Conservation (phyloP, 345 rosid species). For the Salix viminalis region DNA sequence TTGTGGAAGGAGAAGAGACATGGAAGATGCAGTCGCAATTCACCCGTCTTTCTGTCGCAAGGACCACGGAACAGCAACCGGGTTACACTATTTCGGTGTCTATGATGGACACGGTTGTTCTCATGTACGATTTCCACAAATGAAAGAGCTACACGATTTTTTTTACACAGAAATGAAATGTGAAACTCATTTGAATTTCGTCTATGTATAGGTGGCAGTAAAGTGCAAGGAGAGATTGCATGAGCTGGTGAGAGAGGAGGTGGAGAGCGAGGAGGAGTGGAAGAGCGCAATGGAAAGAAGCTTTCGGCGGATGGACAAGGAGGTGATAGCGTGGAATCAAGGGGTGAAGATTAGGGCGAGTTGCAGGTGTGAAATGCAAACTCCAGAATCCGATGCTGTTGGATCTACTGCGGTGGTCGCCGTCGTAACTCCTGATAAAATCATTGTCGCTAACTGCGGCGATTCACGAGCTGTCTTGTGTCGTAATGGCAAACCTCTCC, state of each 20-base stretch:
- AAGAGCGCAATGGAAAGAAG: conserved; percentile 52
- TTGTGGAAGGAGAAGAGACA: conserved; percentile 79
- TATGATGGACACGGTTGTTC: conserved; percentile 83
- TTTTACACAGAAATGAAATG: background rate
- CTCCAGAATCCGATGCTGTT: conserved; percentile 63
- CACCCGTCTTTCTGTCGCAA: conserved; percentile 44
- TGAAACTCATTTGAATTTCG: background rate
- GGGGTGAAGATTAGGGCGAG: conserved; percentile 15
- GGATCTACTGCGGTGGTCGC: conserved; percentile 42
- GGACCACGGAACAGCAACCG: conserved; percentile 9
- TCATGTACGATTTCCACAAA: conserved; percentile 36
- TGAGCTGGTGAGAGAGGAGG: conserved; percentile 47
- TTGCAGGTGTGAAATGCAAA: conserved; percentile 65
- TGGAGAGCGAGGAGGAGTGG: conserved; percentile 25
- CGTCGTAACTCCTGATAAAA: conserved; percentile 29
- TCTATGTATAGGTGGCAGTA: conserved; percentile 44
- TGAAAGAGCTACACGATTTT: background rate
- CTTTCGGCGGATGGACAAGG: conserved; percentile 62
- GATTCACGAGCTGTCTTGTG: conserved; percentile 55
- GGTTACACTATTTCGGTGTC: conserved; percentile 65
- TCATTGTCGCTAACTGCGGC: conserved; percentile 52
- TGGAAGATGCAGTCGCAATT: conserved; percentile 78
- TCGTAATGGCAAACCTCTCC: conserved; percentile 38
- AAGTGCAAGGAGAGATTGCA: conserved; percentile 64
- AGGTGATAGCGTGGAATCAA: conserved; percentile 30